Conservation (phyloP, 2,329 filamentous ascomycete genomes). For the Aspergillus pseudotamarii region DNA sequence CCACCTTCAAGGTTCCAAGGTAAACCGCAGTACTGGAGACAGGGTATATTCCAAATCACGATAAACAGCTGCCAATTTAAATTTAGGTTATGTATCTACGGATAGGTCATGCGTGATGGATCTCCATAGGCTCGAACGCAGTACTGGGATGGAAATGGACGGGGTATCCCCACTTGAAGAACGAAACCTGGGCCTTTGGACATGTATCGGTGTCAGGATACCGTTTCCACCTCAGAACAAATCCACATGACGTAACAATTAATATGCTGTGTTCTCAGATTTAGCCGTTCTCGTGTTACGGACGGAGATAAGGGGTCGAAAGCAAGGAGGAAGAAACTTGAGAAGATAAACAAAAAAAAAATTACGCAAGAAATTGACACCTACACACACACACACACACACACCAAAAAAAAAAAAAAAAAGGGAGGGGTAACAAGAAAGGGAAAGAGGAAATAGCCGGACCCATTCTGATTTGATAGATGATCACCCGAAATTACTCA, state of each 20-base stretch:
- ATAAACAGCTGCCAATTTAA: background rate
- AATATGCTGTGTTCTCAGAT: background rate
- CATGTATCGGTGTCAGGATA: background rate
- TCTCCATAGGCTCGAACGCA: background rate
- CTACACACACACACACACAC: background rate
- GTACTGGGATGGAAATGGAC: background rate
- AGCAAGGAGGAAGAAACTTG: background rate
- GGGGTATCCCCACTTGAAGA: background rate
- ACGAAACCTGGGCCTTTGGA: background rate
- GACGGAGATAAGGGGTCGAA: background rate
- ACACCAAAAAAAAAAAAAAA: background rate
- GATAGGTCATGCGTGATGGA: constrained; percentile 2
- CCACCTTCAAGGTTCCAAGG: background rate
- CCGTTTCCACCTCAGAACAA: background rate
- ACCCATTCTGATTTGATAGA: constrained; percentile 12
- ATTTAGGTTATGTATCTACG: constrained; percentile 6
- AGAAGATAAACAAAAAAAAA: background rate
- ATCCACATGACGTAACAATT: background rate
- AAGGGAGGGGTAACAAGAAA: background rate
- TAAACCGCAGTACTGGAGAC: background rate
- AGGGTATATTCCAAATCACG: constrained; percentile 6
- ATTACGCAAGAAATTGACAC: background rate
- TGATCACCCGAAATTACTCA: background rate
- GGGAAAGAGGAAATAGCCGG: background rate
- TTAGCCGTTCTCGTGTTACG: background rate